Evolutionary conservation across 345 rosid genomes (phyloP), one percentile per base, ranked within the genome.

Genomic region (thale cress (Arabidopsis thaliana)): DNA sequence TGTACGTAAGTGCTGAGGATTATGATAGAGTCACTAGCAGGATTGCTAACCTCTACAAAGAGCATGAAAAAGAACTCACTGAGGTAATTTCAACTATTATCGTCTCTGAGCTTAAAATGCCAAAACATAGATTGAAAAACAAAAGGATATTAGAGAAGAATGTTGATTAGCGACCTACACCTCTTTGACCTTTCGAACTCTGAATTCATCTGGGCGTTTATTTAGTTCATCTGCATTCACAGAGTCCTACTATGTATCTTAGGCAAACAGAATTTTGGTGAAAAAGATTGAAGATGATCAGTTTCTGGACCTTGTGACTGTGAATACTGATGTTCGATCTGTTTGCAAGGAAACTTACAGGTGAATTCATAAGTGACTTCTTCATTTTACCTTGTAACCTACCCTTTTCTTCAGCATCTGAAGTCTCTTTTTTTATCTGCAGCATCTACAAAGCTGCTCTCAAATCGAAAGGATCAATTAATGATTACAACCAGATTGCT

Each of bases 1-100:
- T 95, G 97, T 91, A 95, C 77, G 87, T 91, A 65, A 92, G 84
- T 72, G 84, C 97, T n/a, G 99, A 90, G 80, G 93, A 95, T 81
- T 95, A 85, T 80, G 89, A 87, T 30, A 85, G 87, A 79, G 85
- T 87, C 84, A 90, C 85, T 81, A 83, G 88, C 81, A 87, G 93
- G 82, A 87, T 92, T 52, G 85, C 96, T 14, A 97, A 90, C 71
- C 96, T 95, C 36, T 86, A 85, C 58, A 92, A 89, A 72, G 91
- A 91, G 70, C 93, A 95, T 71, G 97, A 91, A 79, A 87, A 87
- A 78, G 98, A 94, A 82, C 83, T 94, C 66, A 32, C 67, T 55
- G 96, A 94, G 98, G 98, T 91, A 81, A 68, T 42, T 30, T 58
- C 40, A 65, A 46, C 25, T 46, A 11, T 6, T 8, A 48, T 48